phyloP scores from a whole-genome alignment of 2,329 filamentous ascomycete genomes.

The Huntiella abstrusa region DNA sequence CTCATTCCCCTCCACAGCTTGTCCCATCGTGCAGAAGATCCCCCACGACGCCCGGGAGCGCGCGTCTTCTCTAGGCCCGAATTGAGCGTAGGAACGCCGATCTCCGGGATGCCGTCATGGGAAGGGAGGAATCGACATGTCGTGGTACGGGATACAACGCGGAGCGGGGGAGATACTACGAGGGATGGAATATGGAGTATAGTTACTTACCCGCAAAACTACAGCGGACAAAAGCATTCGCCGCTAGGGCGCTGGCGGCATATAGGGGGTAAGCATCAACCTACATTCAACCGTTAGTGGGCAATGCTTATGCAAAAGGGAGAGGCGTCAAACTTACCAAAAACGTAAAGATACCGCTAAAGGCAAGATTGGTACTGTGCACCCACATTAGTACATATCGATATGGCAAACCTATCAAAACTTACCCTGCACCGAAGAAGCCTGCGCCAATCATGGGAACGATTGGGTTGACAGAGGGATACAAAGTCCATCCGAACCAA shows the following conservation, averaged over 20 bases:
- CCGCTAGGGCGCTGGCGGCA: conserved; percentile 61
- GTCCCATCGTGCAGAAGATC: no score
- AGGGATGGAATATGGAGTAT: background rate
- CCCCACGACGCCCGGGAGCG: no score
- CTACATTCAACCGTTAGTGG: conserved; percentile 15
- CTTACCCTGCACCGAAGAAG: conserved; percentile 54
- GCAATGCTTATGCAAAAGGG: conserved; percentile 5
- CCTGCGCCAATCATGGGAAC: conserved; percentile 53
- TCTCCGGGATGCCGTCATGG: no score
- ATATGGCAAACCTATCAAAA: conserved; percentile 13
- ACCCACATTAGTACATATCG: conserved; percentile 11
- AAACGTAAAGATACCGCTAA: conserved; percentile 76
- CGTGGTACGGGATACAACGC: no score
- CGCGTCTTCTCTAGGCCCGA: no score
- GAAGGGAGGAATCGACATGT: no score
- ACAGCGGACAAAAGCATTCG: conserved; percentile 64
- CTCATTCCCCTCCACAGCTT: no score
- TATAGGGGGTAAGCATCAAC: conserved; percentile 62
- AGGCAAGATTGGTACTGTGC: conserved; percentile 53
- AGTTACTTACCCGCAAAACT: conserved; percentile 44
- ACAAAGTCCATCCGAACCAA: conserved; percentile 77
- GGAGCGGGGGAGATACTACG: background rate
- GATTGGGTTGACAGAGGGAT: conserved; percentile 55
- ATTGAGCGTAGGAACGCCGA: no score
- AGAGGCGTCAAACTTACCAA: conserved; percentile 36